These are phyloP conservation scores for Nothomitra cinnamomea DNA, from an alignment of 2,329 filamentous ascomycete species.

Conservation along the genomic window DNA sequence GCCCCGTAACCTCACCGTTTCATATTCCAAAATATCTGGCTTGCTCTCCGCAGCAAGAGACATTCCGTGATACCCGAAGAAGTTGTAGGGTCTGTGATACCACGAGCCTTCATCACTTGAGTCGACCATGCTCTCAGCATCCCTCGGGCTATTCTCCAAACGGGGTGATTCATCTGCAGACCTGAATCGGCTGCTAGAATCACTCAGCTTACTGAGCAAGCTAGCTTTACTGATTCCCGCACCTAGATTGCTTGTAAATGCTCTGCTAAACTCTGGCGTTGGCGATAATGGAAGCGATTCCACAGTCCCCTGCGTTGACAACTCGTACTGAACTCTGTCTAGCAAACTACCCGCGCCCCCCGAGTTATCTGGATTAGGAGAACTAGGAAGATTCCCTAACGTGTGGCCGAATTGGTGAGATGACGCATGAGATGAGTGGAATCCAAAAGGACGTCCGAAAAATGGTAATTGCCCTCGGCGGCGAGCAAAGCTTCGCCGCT, in stretches of 20 bases:
- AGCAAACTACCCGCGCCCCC: neutral
- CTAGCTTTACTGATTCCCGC: neutral
- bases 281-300: neutral
- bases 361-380: neutral
- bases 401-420: neutral
- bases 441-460: neutral
- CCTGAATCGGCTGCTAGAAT: constrained; percentile 2
- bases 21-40: constrained; percentile 3
- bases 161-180: neutral
- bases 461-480: constrained; percentile 1
- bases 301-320: neutral
- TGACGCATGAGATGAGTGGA: neutral
- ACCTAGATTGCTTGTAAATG: neutral
- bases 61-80: neutral
- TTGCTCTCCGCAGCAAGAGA: constrained; percentile 1
- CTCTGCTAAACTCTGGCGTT: neutral
- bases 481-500: neutral
- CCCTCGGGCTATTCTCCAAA: neutral
- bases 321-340: neutral
- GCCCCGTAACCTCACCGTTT: neutral
- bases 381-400: neutral
- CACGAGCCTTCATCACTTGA: neutral
- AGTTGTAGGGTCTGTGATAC: neutral
- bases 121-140: neutral
- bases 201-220: neutral